Evolutionary conservation across 2,329 filamentous ascomycete species (phyloP), one percentile per base, ranked within the genome.

Genomic region (Juglanconis oblonga): DNA sequence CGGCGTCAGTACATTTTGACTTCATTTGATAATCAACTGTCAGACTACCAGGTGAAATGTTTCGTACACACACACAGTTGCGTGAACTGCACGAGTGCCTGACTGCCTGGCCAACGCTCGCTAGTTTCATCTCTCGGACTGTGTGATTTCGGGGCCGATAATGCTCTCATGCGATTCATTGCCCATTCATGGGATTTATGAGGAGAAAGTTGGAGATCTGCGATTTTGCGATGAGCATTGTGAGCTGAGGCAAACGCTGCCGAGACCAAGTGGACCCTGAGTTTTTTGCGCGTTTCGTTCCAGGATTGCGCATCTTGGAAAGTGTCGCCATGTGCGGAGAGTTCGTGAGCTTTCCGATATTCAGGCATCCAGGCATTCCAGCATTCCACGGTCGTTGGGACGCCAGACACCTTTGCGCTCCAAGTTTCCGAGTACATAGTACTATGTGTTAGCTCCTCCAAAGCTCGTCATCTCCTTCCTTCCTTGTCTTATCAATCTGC

Each of bases 401-500:
- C 24, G 24, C 24, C 24, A 24, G 24, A 24, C 24, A 24, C 24
- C 24, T 24, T 24, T 24, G 24, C 24, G 24, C 24, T 24, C 24
- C 24, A 24, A 24, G 24, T 24, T 9, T 42, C 10, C 38, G 4
- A 42, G n/a, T 13, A 4, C 10, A 42, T 42, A 5, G 11, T 13
- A 42, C n/a, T 42, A 14, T 10, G n/a, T 42, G 3, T 42, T 4
- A 14, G 10, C 33, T 8, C 49, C 49, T 11, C 11, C 17, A 6
- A 24, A 29, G 13, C 24, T 6, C 38, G 36, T 32, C 17, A 38
- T 8, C 10, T 24, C n/a, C 17, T 3, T 10, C 36, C 50, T n/a
- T 40, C 14, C 24, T 42, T 54, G 52, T 54, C 38, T 54, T 54
- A 54, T 45, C 52, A 44, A 33, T 35, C 52, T 54, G 52, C 35